A percentile compares a stretch with the other conserved stretches of the same genome.
These are phyloP conservation scores for Aspergillus sp. DNA, from an alignment of 2,329 filamentous ascomycete genomes.

Conservation along the genomic window DNA sequence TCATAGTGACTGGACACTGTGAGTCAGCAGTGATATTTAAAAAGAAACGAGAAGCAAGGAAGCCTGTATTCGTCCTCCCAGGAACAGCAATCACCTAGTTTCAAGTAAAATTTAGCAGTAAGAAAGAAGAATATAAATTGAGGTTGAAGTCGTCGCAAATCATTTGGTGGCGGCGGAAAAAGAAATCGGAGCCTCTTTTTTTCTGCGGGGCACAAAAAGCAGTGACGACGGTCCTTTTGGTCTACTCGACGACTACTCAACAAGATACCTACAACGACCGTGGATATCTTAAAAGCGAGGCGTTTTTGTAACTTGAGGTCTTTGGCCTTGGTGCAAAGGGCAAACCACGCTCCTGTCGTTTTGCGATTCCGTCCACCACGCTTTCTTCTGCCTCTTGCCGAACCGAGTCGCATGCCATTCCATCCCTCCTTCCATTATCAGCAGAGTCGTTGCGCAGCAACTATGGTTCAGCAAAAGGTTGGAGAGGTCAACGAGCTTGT, in stretches of 20 bases:
- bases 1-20: constrained; percentile 19
- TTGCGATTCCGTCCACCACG: background rate
- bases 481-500: constrained; percentile 61
- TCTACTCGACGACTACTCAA: no score
- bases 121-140: background rate
- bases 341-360: background rate
- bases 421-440: background rate
- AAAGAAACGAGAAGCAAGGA: no score
- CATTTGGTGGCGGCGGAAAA: background rate
- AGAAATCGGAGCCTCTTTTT: background rate
- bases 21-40: background rate
- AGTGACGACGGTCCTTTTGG: background rate
- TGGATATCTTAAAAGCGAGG: background rate
- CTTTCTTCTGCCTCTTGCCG: background rate
- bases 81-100: background rate
- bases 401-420: background rate
- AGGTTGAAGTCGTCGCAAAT: background rate
- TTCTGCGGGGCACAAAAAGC: background rate
- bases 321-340: background rate
- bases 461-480: constrained; percentile 60
- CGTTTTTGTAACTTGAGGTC: background rate
- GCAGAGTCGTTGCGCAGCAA: background rate
- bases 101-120: background rate
- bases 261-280: no score
- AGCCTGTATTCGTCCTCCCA: no score